Percentiles rank a stretch among this genome's conserved stretches.
phyloP scores from a whole-genome alignment of 108 stramenopile species.

The Skeletonema menzelii region DNA sequence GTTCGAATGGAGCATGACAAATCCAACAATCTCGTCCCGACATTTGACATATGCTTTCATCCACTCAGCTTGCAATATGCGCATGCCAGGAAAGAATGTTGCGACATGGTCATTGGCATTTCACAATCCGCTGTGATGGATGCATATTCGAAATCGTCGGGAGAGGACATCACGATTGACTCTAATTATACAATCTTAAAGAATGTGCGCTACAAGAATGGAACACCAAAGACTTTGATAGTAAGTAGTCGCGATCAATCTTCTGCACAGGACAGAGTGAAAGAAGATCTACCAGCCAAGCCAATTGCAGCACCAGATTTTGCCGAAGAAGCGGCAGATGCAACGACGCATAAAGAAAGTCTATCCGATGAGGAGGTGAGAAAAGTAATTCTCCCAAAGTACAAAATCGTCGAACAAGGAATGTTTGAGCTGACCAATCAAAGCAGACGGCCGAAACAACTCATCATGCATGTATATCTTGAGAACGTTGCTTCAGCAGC shows the following conservation, averaged over 20 bases:
- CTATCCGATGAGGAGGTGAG: background rate
- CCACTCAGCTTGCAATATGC: constrained; percentile 29
- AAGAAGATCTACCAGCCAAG: background rate
- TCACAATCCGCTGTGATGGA: constrained; percentile 26
- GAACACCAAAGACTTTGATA: constrained; percentile 28
- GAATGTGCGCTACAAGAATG: constrained; percentile 39
- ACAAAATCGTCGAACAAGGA: constrained; percentile 38
- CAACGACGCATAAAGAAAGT: no score
- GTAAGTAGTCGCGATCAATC: background rate
- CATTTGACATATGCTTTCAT: constrained; percentile 45
- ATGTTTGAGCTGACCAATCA: constrained; percentile 32
- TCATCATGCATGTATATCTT: constrained; percentile 22
- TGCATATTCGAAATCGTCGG: constrained; percentile 20
- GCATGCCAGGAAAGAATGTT: constrained; percentile 24
- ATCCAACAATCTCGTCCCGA: constrained; percentile 24
- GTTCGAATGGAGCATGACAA: constrained; percentile 65
- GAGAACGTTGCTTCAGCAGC: constrained; percentile 15
- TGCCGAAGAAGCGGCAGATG: background rate
- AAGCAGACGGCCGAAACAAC: constrained; percentile 16
- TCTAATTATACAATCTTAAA: constrained; percentile 15
- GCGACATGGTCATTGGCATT: constrained; percentile 27
- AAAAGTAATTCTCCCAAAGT: constrained; percentile 18
- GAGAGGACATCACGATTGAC: constrained; percentile 3
- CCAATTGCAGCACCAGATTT: background rate
- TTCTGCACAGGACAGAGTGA: background rate